Conservation (phyloP, 1,139 yeast genomes). For the Yueomyces sp. region DNA sequence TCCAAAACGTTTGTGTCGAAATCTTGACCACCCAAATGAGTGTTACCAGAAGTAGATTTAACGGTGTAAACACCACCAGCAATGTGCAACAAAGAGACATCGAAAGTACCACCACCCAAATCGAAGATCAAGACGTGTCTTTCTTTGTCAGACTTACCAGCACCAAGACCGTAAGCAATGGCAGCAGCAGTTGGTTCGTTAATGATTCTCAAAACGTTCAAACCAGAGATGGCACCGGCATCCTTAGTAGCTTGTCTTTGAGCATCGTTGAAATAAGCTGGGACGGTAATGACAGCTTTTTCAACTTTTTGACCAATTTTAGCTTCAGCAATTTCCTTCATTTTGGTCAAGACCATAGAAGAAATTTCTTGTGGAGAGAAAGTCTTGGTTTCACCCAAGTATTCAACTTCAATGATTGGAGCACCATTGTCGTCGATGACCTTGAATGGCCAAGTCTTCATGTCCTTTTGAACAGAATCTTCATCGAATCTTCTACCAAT, state of each 20-base stretch:
- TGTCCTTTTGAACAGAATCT: constrained; percentile 67
- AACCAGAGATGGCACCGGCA: constrained; percentile 90
- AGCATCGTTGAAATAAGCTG: constrained; percentile 92
- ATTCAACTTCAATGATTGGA: constrained; percentile 69
- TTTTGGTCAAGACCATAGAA: constrained; percentile 82
- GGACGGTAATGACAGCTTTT: constrained; percentile 92
- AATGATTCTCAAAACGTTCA: constrained; percentile 80
- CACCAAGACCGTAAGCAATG: constrained; percentile 90
- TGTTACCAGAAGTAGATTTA: constrained; percentile 99
- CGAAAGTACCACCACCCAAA: constrained; percentile 94
- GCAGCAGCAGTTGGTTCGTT: constrained; percentile 97
- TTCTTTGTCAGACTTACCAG: constrained; percentile 80
- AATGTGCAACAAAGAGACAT: constrained; percentile 89
- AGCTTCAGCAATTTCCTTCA: constrained; percentile 90
- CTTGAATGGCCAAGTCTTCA: constrained; percentile 71
- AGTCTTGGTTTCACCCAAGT: constrained; percentile 53
- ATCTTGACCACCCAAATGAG: constrained; percentile 99
- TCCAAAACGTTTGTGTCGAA: constrained; percentile 93
- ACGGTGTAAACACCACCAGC: constrained; percentile 99
- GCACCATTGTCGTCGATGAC: constrained; percentile 60
- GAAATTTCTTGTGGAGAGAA: constrained; percentile 89
- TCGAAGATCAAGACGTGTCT: constrained; percentile 86
- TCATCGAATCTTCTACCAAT: constrained; percentile 74
- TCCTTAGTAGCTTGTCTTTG: constrained; percentile 95
- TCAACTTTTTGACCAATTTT: constrained; percentile 82